Base-by-base conservation (phyloP, 257 asterid genomes). In the Capsicum baccatum region DNA sequence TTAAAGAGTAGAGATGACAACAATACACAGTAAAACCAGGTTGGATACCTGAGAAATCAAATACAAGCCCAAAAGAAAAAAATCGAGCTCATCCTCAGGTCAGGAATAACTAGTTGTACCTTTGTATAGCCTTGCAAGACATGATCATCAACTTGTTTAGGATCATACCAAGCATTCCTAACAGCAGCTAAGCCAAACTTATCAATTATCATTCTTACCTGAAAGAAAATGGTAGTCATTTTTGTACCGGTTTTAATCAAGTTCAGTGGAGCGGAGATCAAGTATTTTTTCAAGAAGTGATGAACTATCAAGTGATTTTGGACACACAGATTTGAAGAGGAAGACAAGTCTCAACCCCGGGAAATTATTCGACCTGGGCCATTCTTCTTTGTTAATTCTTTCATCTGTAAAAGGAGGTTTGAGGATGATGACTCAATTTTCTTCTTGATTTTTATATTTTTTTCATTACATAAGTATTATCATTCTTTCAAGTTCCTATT, bases 61-160 rank as follows among this genome's bases (percentile, higher is more conserved):
- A 59, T 81, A 78, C 64, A 64, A 59, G 71, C 84, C 67, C 60
- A 54, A 79, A 52, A 37, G 21, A 57, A 58, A 14, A 14, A 60
- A 35, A 19, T 3, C 9, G 0, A 62, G 13, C 59, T 60, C 15
- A 42, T 76, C 63, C 58, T 4, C 15, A 54, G 42, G 50, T 62
- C 63, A 26, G 78, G 3, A 48, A 81, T 14, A 60, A 81, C 84
- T 59, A 33, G 58, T 21, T 81, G 44, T 33, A 96, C 99, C 97
- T 93, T 96, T 83, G 97, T 95, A 83, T 96, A 94, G 81, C 99
- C 97, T 88, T 90, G 94, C 83, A 94, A 33, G 86, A 93, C 89
- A 84, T 91, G 93, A 85, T 96, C 99, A 15, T 94, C 91, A 57
- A 94, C 94, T 90, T 93, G 94, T 26, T 87, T 92, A 37, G 98